phyloP scores from a whole-genome alignment of 768 basidiomycete genomes.

The Austroboletus eburneus region DNA sequence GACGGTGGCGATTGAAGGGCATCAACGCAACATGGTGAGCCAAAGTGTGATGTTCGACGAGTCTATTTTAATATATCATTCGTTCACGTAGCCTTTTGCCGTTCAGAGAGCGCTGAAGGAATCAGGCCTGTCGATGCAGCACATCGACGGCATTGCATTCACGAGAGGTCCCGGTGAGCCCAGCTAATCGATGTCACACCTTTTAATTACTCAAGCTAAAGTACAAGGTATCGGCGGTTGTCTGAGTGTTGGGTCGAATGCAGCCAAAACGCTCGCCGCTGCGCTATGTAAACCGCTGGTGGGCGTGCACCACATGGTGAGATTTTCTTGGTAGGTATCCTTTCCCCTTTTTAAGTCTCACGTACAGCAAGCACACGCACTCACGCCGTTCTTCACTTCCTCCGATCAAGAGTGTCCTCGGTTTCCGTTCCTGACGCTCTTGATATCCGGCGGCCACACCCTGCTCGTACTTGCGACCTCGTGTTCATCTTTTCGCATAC shows the following conservation, averaged over 20 bases:
- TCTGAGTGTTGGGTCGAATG: conserved; percentile 71
- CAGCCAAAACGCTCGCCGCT: conserved; percentile 83
- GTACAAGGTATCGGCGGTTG: conserved; percentile 71
- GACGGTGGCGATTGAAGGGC: conserved; percentile 67
- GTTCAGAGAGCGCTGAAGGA: conserved; percentile 64
- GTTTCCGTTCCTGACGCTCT: conserved; percentile 86
- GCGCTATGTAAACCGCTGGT: conserved; percentile 73
- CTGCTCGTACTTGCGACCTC: conserved; percentile 74
- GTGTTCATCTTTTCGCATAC: conserved; percentile 52
- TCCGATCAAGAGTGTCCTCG: conserved; percentile 38
- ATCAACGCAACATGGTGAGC: conserved; percentile 73
- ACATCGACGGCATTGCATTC: conserved; percentile 86
- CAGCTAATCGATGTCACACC: not conserved
- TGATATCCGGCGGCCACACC: conserved; percentile 95
- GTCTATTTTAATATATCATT: not conserved
- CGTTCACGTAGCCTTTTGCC: conserved; percentile 57
- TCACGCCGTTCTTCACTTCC: conserved; percentile 72
- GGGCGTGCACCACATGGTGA: conserved; percentile 94
- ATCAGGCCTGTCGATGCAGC: conserved; percentile 51
- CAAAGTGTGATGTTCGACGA: not conserved
- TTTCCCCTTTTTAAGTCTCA: too few relatives aligned
- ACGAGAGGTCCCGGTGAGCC: conserved; percentile 77
- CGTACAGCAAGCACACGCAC: conserved; percentile 84
- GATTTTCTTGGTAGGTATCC: conserved; percentile 7
- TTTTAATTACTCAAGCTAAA: not conserved